Evolutionary conservation across 2,329 filamentous ascomycete genomes (phyloP).

Genomic region (Lachnum nothofagi): DNA sequence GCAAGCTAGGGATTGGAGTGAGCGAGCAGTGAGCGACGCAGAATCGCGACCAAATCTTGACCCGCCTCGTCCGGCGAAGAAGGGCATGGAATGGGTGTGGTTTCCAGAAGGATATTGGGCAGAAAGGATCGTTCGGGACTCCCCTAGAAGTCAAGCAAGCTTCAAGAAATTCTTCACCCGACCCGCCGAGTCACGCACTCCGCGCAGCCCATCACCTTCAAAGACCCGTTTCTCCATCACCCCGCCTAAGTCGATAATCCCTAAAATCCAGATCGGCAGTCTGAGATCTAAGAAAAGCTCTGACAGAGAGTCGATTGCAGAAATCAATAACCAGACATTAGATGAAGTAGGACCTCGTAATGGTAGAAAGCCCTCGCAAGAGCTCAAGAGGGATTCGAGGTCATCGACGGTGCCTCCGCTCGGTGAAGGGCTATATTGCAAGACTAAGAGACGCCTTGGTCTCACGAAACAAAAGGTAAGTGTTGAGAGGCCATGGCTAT

Average conservation of each 20-base stretch:
- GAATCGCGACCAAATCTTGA: too few species aligned
- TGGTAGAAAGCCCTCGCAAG: not conserved
- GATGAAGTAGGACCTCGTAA: not conserved
- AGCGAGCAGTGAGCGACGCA: too few species aligned
- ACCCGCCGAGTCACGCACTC: not conserved
- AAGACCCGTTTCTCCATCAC: not conserved
- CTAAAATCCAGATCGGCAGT: constrained; percentile 6
- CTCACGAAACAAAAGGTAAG: constrained; percentile 16
- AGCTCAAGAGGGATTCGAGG: too few species aligned
- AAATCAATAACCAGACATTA: not conserved
- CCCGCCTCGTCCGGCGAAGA: constrained; percentile 50
- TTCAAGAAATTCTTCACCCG: constrained; percentile 19
- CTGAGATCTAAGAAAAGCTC: not conserved
- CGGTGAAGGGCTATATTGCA: constrained; percentile 23
- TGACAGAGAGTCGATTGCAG: not conserved
- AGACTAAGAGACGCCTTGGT: constrained; percentile 22
- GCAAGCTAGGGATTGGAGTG: constrained; percentile 20
- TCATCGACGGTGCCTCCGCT: too few species aligned
- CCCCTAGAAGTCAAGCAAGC: constrained; percentile 3
- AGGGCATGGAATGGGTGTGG: constrained; percentile 58
- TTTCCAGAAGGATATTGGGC: constrained; percentile 59
- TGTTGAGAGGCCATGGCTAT: not conserved
- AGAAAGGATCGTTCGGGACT: constrained; percentile 42
- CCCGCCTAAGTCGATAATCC: not conserved
- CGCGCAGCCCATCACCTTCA: not conserved